A percentile compares a stretch with the other conserved stretches of the same genome.
phyloP scores from a whole-genome alignment of 2,329 filamentous ascomycete species.

The Dryadomyces quercivorus region DNA sequence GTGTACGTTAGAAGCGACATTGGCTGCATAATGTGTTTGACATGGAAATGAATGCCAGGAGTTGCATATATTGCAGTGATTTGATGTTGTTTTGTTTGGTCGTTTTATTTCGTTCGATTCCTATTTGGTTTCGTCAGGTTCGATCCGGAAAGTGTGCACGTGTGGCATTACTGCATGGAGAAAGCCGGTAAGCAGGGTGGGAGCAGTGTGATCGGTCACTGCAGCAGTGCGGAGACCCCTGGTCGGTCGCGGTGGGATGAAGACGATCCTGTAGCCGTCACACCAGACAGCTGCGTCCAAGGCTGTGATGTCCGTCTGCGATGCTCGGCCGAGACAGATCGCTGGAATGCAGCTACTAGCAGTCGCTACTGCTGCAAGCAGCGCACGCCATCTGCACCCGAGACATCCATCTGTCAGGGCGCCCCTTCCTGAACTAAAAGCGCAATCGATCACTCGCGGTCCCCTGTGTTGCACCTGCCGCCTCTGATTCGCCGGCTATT shows the following conservation, averaged over 20 bases:
- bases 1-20: not conserved
- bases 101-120: not conserved
- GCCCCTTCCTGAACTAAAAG: too few species aligned
- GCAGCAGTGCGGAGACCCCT: not conserved
- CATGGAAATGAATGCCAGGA: not conserved
- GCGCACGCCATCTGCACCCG: too few species aligned
- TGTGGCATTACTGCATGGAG: slow-evolving; percentile 3
- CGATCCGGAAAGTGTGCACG: slow-evolving; percentile 3
- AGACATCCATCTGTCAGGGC: too few species aligned
- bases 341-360: too few species aligned
- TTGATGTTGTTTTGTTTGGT: not conserved
- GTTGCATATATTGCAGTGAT: not conserved
- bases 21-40: not conserved
- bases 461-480: too few species aligned
- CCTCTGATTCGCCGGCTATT: too few species aligned
- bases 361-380: too few species aligned
- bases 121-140: not conserved
- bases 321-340: too few species aligned
- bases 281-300: not conserved
- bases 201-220: not conserved
- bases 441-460: too few species aligned
- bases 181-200: not conserved
- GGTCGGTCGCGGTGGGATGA: not conserved
- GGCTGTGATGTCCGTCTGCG: not conserved
- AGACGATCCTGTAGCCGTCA: too few species aligned